Evolutionary conservation across 257 asterid genomes (phyloP).

Genomic region (Ilex asprella): DNA sequence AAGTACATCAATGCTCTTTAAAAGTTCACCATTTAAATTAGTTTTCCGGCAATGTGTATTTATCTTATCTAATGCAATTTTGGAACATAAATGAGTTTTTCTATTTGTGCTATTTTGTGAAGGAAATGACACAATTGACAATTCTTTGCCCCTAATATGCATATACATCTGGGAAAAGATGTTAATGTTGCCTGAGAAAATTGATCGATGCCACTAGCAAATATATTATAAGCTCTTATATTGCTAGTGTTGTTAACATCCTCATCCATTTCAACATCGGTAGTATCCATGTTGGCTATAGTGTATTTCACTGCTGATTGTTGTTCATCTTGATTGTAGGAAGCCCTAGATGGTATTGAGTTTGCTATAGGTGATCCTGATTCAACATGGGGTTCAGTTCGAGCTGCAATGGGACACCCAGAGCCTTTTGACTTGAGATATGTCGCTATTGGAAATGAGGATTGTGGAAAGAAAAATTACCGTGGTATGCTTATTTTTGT

Average conservation of each 20-base stretch:
- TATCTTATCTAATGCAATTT: background rate
- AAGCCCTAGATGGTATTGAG: slow-evolving; percentile 82
- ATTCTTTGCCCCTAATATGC: too few relatives aligned
- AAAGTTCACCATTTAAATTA: too few relatives aligned
- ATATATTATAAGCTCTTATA: too few relatives aligned
- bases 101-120: background rate
- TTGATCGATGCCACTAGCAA: too few relatives aligned
- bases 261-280: background rate
- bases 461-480: slow-evolving; percentile 78
- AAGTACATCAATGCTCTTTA: too few relatives aligned
- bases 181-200: too few relatives aligned
- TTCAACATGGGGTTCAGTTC: slow-evolving; percentile 87
- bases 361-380: slow-evolving; percentile 73
- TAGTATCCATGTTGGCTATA: background rate
- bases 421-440: slow-evolving; percentile 85
- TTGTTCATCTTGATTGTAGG: slow-evolving; percentile 37
- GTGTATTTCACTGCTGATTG: slow-evolving; percentile 7
- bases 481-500: slow-evolving; percentile 37
- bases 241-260: background rate
- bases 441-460: slow-evolving; percentile 95
- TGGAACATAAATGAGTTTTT: background rate
- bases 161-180: too few relatives aligned
- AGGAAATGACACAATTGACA: background rate
- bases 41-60: too few relatives aligned
- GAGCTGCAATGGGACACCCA: slow-evolving; percentile 89